Base-by-base conservation (phyloP, 352 stramenopile species). In the Globisporangium iwayamae region DNA sequence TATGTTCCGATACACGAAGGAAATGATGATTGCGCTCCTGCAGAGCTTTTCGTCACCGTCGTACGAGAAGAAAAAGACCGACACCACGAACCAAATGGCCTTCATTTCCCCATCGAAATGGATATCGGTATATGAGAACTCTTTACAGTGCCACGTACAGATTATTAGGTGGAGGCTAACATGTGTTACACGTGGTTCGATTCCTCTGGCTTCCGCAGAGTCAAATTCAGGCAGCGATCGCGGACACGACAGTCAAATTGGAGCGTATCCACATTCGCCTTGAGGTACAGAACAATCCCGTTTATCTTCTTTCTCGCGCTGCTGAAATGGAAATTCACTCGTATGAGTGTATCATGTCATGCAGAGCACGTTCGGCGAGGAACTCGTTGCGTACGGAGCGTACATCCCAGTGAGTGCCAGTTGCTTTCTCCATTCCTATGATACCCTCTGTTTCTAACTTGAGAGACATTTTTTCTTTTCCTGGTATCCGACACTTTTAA, bases 191-290 rank as follows among this genome's bases (percentile, higher is more conserved):
- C 20, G 22, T 62, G 43, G 6, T 55, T 39, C 32, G 3, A n/a
- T 45, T 16, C 18, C 18, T 57, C 16, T 55, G 45, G n/a, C 4
- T 54, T 16, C 1, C 43, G 8, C 47, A 90, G 81, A 79, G 62
- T 66, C 79, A 77, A 54, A 32, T 90, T 28, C 67, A 78, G 56
- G 67, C 76, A 25, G 75, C 81, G 14, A 56, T 84, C 14, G 65
- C 76, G 5, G 72, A 89, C 41, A 91, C 79, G 56, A 87, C 72
- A 2, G 60, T 93, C 14, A 78, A 85, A 41, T 56, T 90, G 41
- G 78, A 93, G 56, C 75, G 75, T 16, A 70, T 91, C 34, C 80
- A 91, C 53, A 62, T 91, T 55, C 84, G 84, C 22, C 71, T 90
- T 25, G 82, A 93, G 79, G 84, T 91, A 61, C 45, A 22, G n/a